Percentiles rank a stretch among this genome's conserved stretches.
phyloP scores from a whole-genome alignment of 208 protist species.

The Trypanosomatidae sp. region DNA sequence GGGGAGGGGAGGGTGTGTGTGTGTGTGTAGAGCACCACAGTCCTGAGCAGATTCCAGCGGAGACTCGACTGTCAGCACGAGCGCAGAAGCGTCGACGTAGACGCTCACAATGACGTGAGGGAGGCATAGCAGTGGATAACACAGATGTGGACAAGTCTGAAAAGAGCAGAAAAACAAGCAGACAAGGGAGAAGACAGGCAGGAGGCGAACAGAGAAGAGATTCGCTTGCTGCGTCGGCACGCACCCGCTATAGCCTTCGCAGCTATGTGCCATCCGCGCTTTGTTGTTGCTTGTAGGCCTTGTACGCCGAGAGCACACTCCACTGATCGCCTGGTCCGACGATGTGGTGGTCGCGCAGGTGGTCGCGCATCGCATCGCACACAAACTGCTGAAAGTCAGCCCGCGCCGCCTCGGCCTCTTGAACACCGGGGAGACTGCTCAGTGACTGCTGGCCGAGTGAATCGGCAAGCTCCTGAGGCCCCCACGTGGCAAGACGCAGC shows the following conservation, averaged over 20 bases:
- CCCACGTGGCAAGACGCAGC: slow-evolving; percentile 27
- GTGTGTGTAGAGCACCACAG: background rate
- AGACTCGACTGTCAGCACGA: background rate
- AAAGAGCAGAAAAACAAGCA: background rate
- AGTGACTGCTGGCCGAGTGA: slow-evolving; percentile 12
- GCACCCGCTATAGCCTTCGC: no score
- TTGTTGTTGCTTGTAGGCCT: background rate
- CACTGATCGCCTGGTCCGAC: slow-evolving; percentile 8
- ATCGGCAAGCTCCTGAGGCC: slow-evolving; percentile 20
- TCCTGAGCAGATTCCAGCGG: background rate
- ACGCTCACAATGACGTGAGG: background rate
- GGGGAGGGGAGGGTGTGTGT: background rate
- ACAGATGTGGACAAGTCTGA: background rate
- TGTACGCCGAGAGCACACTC: slow-evolving; percentile 21
- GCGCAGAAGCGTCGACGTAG: background rate
- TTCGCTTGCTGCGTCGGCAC: background rate
- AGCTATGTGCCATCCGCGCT: background rate
- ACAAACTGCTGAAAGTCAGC: slow-evolving; percentile 13
- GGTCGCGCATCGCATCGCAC: slow-evolving; percentile 4
- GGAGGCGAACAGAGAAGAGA: no score
- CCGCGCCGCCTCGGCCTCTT: background rate
- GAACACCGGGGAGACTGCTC: slow-evolving; percentile 1
- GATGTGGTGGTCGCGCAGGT: slow-evolving; percentile 4
- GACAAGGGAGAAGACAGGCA: background rate
- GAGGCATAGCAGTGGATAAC: slow-evolving; percentile 3